Evolutionary conservation across 2,329 filamentous ascomycete genomes (phyloP).

Genomic region (Aureobasidium subglaciale): DNA sequence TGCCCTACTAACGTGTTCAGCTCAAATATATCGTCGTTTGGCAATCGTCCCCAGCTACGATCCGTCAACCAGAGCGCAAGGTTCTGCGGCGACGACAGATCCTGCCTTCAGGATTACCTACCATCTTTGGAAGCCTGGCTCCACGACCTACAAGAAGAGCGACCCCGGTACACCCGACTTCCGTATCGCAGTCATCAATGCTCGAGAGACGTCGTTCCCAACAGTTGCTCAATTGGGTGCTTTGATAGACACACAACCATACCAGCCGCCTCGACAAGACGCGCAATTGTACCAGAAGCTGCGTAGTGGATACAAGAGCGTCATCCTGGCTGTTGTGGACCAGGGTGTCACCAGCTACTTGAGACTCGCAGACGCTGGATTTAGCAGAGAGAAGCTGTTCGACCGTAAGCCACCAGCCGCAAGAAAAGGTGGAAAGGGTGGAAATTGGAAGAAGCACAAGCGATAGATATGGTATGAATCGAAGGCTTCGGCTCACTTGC

Average conservation of each 20-base stretch:
- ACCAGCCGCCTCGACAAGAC: conserved; percentile 52
- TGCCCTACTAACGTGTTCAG: conserved; percentile 13
- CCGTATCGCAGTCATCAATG: conserved; percentile 73
- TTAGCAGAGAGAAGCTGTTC: conserved; percentile 63
- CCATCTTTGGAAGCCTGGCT: conserved; percentile 71
- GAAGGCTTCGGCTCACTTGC: background rate
- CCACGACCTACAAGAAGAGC: conserved; percentile 66
- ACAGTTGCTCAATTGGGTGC: conserved; percentile 63
- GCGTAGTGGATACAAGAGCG: conserved; percentile 77
- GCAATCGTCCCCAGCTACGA: conserved; percentile 66
- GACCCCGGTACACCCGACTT: conserved; percentile 74
- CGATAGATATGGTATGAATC: background rate
- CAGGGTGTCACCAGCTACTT: conserved; percentile 85
- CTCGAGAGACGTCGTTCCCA: conserved; percentile 63
- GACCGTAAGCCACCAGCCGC: conserved; percentile 40
- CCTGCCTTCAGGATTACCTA: conserved; percentile 67
- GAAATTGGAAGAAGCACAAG: background rate
- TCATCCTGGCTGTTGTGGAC: conserved; percentile 82
- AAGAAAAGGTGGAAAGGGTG: conserved; percentile 30
- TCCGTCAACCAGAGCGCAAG: conserved; percentile 35
- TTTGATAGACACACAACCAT: conserved; percentile 67
- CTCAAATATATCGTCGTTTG: conserved; percentile 68
- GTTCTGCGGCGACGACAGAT: conserved; percentile 22
- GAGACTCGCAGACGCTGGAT: conserved; percentile 70
- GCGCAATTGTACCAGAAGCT: conserved; percentile 64